phyloP scores from a whole-genome alignment of 495 filamentous ascomycete species.

The Apiosordaria backusii region DNA sequence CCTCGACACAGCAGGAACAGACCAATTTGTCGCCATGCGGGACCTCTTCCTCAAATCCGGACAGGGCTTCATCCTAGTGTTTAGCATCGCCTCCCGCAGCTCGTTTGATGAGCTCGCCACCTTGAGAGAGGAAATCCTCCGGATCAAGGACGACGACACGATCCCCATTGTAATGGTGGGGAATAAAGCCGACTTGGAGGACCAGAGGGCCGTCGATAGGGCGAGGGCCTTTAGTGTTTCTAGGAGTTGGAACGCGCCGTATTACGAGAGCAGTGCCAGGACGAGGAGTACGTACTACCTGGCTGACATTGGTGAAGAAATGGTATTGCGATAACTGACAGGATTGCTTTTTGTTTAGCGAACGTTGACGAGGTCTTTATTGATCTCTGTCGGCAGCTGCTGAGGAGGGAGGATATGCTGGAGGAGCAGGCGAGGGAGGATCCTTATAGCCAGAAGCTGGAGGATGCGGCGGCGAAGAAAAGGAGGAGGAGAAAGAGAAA shows the following conservation, averaged over 20 bases:
- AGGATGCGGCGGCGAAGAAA: conserved; percentile 23
- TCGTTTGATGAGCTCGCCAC: conserved; percentile 83
- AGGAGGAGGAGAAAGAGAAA: conserved; percentile 24
- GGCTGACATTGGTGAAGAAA: background rate
- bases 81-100: conserved; percentile 87
- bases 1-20: conserved; percentile 94
- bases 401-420: conserved; percentile 60
- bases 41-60: conserved; percentile 97
- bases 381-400: conserved; percentile 90
- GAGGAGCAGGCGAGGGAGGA: conserved; percentile 42
- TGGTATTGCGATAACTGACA: background rate
- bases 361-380: conserved; percentile 97
- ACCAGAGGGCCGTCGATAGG: conserved; percentile 79
- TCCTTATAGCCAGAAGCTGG: conserved; percentile 32
- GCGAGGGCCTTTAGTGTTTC: conserved; percentile 81
- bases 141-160: conserved; percentile 90
- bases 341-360: conserved; percentile 35
- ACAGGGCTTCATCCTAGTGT: conserved; percentile 96
- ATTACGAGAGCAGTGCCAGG: conserved; percentile 90
- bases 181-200: conserved; percentile 95
- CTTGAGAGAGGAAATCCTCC: conserved; percentile 91
- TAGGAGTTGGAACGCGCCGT: conserved; percentile 87
- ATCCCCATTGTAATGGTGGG: conserved; percentile 95
- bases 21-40: conserved; percentile 84
- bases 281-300: conserved; percentile 51